Conservation (phyloP, 495 filamentous ascomycete species). For the Penicillium crystallinum region DNA sequence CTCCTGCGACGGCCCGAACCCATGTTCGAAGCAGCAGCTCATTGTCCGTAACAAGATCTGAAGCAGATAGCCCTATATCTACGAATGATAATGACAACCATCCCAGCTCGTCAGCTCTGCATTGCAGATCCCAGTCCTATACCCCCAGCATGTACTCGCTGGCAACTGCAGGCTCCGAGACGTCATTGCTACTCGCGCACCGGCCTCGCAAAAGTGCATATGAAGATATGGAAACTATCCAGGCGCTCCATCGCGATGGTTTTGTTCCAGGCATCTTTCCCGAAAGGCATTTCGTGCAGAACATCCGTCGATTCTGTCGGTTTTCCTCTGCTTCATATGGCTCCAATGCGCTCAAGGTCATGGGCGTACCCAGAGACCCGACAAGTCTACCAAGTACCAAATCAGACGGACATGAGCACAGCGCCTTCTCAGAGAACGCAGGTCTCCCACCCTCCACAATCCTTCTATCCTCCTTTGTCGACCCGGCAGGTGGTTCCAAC, state of each 20-base stretch:
- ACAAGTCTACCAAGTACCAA: slow-evolving; percentile 33
- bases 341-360: slow-evolving; percentile 60
- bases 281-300: slow-evolving; percentile 58
- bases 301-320: slow-evolving; percentile 69
- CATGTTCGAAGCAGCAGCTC: slow-evolving; percentile 46
- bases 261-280: slow-evolving; percentile 62
- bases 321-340: slow-evolving; percentile 77
- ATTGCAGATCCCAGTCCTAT: slow-evolving; percentile 31
- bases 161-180: slow-evolving; percentile 57
- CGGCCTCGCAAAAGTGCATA: slow-evolving; percentile 49
- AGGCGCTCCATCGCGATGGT: slow-evolving; percentile 52
- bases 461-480: slow-evolving; percentile 69
- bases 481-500: slow-evolving; percentile 70
- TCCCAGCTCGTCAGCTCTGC: slow-evolving; percentile 28
- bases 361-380: slow-evolving; percentile 55
- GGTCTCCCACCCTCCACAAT: slow-evolving; percentile 63
- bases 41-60: slow-evolving; percentile 43
- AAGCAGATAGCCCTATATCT: slow-evolving; percentile 36
- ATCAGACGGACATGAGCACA: slow-evolving; percentile 58
- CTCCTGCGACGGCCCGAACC: slow-evolving; percentile 40
- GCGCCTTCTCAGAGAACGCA: slow-evolving; percentile 67
- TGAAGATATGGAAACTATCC: slow-evolving; percentile 50
- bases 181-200: slow-evolving; percentile 57
- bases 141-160: slow-evolving; percentile 68
- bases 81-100: slow-evolving; percentile 29